phyloP scores from a whole-genome alignment of 805 yeast species.

The Saturnispora bothae region DNA sequence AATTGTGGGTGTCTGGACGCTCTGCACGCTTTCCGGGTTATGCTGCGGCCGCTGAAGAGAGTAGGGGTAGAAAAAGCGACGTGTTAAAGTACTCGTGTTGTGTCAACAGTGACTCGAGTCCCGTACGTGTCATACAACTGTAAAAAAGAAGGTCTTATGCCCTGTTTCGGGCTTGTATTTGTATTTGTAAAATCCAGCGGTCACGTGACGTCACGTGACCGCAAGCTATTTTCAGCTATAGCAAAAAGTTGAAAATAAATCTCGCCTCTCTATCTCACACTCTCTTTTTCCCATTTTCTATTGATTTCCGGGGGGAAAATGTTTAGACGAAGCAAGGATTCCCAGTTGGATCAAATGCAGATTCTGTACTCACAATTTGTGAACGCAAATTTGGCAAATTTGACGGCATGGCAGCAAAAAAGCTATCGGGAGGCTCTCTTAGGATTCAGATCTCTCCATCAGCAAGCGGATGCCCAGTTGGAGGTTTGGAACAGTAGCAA shows the following conservation, averaged over 20 bases:
- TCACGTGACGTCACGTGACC: too few species aligned
- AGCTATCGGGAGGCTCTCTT: constrained; percentile 1
- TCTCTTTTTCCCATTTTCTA: too few species aligned
- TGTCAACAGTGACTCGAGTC: constrained; percentile 2
- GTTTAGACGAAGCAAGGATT: constrained; percentile 8
- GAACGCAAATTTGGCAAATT: constrained; percentile 3
- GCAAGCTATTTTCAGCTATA: too few species aligned
- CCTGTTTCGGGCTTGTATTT: too few species aligned
- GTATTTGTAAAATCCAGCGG: too few species aligned
- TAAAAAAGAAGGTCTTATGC: too few species aligned
- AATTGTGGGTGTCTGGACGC: constrained; percentile 9
- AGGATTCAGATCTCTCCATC: constrained; percentile 4
- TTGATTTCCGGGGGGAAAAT: too few species aligned
- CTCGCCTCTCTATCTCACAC: too few species aligned
- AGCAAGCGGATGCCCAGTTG: constrained; percentile 39
- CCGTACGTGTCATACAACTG: constrained; percentile 13
- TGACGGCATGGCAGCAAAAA: constrained; percentile 6
- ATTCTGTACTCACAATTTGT: constrained; percentile 9
- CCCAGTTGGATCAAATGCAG: constrained; percentile 9
- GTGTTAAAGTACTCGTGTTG: constrained; percentile 6
- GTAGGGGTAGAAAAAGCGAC: constrained; percentile 7
- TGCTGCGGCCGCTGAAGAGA: constrained; percentile 6
- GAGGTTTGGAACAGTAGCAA: constrained; percentile 39
- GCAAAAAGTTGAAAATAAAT: too few species aligned
- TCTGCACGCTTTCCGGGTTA: neutral